Evolutionary conservation across 1,139 yeast genomes (phyloP).

Genomic region (Magnusiomyces suaveolens): DNA sequence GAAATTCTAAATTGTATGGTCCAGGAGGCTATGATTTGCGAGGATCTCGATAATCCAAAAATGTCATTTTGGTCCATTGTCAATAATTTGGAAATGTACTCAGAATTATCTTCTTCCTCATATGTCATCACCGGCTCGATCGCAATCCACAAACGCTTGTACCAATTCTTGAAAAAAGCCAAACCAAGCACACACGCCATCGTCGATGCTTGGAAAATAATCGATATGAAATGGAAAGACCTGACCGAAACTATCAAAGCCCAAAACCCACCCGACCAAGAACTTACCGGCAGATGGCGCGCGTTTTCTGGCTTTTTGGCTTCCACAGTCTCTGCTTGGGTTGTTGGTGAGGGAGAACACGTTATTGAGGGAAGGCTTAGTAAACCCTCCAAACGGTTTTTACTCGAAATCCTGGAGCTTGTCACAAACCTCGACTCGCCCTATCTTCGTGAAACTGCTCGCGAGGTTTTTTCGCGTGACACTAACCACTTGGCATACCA

Average conservation of each 20-base stretch:
- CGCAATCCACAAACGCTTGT: conserved; percentile 61
- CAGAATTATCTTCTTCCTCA: conserved; percentile 46
- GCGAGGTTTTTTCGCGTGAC: conserved; percentile 40
- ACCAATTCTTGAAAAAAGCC: conserved; percentile 44
- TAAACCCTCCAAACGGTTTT: conserved; percentile 16
- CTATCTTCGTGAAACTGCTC: conserved; percentile 38
- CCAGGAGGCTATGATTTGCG: conserved; percentile 32
- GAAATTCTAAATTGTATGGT: conserved; percentile 41
- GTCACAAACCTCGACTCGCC: conserved; percentile 20
- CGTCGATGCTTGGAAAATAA: conserved; percentile 49
- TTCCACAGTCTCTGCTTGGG: conserved; percentile 30
- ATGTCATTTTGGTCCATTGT: conserved; percentile 25
- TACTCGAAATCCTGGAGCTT: conserved; percentile 21
- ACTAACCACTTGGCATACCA: conserved; percentile 38
- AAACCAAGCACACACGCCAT: conserved; percentile 52
- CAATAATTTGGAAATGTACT: conserved; percentile 33
- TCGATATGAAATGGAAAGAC: conserved; percentile 44
- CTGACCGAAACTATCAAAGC: conserved; percentile 22
- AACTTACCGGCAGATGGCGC: conserved; percentile 23
- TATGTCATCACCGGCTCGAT: conserved; percentile 64
- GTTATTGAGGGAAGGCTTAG: conserved; percentile 16
- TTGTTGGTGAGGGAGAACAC: conserved; percentile 21
- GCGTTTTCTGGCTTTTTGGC: conserved; percentile 41
- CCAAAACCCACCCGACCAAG: conserved; percentile 10
- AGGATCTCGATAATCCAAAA: conserved; percentile 19